Evolutionary conservation across 164 flowering plant genomes (phyloP).

Genomic region (Piper longum): DNA sequence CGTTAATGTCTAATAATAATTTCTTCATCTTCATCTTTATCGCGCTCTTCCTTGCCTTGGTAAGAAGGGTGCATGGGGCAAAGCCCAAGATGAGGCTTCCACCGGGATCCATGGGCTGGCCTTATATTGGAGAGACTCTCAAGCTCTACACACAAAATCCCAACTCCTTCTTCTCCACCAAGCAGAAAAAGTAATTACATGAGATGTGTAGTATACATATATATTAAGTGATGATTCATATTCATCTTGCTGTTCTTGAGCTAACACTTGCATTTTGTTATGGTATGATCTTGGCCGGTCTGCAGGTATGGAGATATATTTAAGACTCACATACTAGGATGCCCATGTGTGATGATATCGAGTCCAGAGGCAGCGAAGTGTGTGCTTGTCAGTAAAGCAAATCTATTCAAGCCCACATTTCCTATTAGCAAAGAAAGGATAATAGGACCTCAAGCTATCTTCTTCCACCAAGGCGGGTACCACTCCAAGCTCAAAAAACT

Average conservation of each 20-base stretch:
- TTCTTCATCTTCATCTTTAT: too few relatives aligned
- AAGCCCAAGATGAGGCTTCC: slow-evolving; percentile 28
- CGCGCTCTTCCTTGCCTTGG: too few relatives aligned
- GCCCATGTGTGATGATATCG: slow-evolving; percentile 85
- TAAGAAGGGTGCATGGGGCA: too few relatives aligned
- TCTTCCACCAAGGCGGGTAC: slow-evolving; percentile 75
- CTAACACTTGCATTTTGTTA: too few relatives aligned
- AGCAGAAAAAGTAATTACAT: slow-evolving; percentile 37
- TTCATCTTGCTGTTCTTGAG: too few relatives aligned
- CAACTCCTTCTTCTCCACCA: slow-evolving; percentile 50
- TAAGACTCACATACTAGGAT: slow-evolving; percentile 77
- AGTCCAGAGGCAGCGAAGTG: slow-evolving; percentile 61
- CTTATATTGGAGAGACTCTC: slow-evolving; percentile 78
- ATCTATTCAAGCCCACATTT: slow-evolving; percentile 60
- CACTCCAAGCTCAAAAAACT: slow-evolving; percentile 61
- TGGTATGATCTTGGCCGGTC: neutral
- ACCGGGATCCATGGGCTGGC: slow-evolving; percentile 95
- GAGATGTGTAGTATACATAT: neutral
- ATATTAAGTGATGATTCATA: too few relatives aligned
- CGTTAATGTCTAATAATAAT: too few relatives aligned
- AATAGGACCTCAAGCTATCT: slow-evolving; percentile 71
- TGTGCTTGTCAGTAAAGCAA: slow-evolving; percentile 48
- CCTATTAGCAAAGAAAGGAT: slow-evolving; percentile 71
- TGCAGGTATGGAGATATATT: slow-evolving; percentile 68
- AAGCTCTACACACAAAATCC: slow-evolving; percentile 64